phyloP scores from a whole-genome alignment of 805 yeast species.

The Candida andamanensis region DNA sequence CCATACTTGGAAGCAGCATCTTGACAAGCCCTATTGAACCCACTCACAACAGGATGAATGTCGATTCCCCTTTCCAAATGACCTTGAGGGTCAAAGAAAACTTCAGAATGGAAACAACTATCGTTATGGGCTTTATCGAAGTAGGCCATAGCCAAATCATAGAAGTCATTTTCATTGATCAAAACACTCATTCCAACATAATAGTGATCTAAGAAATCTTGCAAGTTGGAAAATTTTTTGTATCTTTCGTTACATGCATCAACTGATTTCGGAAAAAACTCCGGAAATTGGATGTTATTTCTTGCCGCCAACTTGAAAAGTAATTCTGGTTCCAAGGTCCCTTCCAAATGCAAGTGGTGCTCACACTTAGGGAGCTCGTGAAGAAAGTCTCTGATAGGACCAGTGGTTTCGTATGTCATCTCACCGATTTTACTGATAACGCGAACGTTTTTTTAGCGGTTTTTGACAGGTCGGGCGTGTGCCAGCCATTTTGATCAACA shows the following conservation, averaged over 20 bases:
- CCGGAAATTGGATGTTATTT: constrained; percentile 58
- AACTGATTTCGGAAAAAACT: constrained; percentile 52
- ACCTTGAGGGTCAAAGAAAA: constrained; percentile 82
- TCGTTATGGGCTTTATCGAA: constrained; percentile 54
- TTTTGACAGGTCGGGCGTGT: too few relatives aligned
- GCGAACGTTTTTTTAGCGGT: too few relatives aligned
- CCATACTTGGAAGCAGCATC: constrained; percentile 57
- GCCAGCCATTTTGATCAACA: too few relatives aligned
- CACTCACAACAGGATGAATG: constrained; percentile 56
- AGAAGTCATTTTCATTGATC: constrained; percentile 64
- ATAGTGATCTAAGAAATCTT: constrained; percentile 74
- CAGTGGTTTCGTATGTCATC: too few relatives aligned
- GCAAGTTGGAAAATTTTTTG: constrained; percentile 57
- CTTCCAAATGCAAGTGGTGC: constrained; percentile 82
- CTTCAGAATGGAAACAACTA: constrained; percentile 67
- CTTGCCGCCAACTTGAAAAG: constrained; percentile 65
- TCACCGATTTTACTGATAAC: too few relatives aligned
- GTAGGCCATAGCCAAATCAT: constrained; percentile 71
- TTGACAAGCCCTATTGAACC: constrained; percentile 64
- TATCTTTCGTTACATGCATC: constrained; percentile 58
- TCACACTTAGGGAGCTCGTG: constrained; percentile 80
- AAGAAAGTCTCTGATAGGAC: constrained; percentile 36
- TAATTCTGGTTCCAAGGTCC: constrained; percentile 73
- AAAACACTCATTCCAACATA: constrained; percentile 80
- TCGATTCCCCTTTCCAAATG: constrained; percentile 64